Base-by-base conservation (phyloP, 106 monocot species). In the Dioscorea alata region DNA sequence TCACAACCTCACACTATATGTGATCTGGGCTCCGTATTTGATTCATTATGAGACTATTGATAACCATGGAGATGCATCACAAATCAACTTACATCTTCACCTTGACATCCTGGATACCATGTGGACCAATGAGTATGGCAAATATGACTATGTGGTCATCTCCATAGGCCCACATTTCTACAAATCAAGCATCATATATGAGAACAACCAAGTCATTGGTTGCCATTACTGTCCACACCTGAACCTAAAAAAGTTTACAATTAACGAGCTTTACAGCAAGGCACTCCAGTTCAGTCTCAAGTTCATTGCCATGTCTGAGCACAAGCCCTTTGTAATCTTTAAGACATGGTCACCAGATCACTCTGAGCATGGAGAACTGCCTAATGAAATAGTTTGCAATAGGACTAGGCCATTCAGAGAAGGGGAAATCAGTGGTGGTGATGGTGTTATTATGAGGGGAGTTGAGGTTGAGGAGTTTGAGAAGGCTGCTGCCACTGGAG, bases 281-380 rank as follows among this genome's bases (percentile, higher is more conserved):
- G 61, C 61, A 31, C 87, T 91, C 9, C 6, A 50, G 12, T 63
- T 69, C 7, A 57, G 70, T 23, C 79, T 82, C 62, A 14, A 20
- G 9, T 82, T 79, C 62, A 25, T 88, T 35, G 31, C 63, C 0
- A 49, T 66, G 8, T 74, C 79, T n/a, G 31, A 59, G 34, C 77
- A 85, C 76, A 82, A 78, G 73, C 87, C 84, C 13, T 4, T 70
- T 1, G 80, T 88, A 22, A 48, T 87, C 33, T 84, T 78, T 63
- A 74, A 84, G 48, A 91, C 91, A 15, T 91, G 87, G 79, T 75
- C 82, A 4, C 91, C 87, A 0, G 74, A 79, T 33, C 91, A 91
- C 61, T 88, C 83, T 61, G 91, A 85, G 52, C 34, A 80, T 13
- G 91, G 91, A 0, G 80, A 80, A 50, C 88, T 87, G 91, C 83